Percentiles rank a stretch among this genome's conserved stretches.
These are phyloP conservation scores for Cunninghamia lanceolata DNA, from an alignment of 75 land plant species.

Conservation along the genomic window DNA sequence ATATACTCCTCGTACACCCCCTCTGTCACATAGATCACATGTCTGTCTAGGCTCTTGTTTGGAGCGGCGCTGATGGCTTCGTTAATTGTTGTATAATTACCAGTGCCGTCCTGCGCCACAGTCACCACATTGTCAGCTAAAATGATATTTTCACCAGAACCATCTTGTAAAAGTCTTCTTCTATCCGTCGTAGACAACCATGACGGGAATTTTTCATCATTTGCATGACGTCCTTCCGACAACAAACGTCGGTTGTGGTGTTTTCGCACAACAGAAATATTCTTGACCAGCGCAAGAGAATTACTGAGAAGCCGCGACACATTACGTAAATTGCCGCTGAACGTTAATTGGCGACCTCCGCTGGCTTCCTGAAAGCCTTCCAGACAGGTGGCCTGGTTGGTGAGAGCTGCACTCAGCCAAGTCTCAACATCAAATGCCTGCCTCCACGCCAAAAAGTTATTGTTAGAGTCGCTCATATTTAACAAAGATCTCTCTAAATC, in stretches of 20 bases:
- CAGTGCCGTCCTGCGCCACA: not conserved
- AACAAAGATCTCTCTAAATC: conserved; percentile 15
- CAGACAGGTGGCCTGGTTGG: conserved; percentile 62
- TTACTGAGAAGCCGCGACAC: conserved; percentile 22
- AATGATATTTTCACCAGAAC: not conserved
- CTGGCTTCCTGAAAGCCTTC: conserved; percentile 40
- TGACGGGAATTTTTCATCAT: conserved; percentile 29
- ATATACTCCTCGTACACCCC: conserved; percentile 65
- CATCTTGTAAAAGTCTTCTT: conserved; percentile 15
- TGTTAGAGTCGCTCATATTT: conserved; percentile 16
- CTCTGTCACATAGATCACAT: conserved; percentile 59
- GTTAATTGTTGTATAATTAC: no score
- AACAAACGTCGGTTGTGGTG: not conserved
- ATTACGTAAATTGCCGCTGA: conserved; percentile 11
- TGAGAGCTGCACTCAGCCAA: conserved; percentile 46
- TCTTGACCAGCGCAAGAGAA: conserved; percentile 22
- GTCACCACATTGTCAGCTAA: conserved; percentile 16
- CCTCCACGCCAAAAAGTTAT: conserved; percentile 3
- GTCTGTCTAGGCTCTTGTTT: conserved; percentile 25
- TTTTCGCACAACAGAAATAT: not conserved
- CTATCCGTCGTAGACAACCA: conserved; percentile 42
- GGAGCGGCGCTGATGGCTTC: no score
- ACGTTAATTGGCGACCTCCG: conserved; percentile 3
- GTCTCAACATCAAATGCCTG: conserved; percentile 1
- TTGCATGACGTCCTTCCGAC: not conserved